Base-by-base conservation (phyloP, 192 early-diverging fungal species). In the Mortierella claussenii region DNA sequence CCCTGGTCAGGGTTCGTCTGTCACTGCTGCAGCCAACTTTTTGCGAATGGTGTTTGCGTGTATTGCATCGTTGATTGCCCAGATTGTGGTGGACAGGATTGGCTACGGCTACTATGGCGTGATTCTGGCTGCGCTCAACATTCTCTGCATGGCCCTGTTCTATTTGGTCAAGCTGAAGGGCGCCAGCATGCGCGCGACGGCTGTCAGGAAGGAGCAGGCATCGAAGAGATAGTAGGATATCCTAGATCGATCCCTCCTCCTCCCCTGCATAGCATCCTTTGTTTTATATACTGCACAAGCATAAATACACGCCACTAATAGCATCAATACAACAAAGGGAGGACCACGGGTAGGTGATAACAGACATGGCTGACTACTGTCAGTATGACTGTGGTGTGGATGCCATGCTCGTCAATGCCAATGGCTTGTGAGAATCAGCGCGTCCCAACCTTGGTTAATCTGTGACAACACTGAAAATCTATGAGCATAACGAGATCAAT, bases 1-100 rank as follows among this genome's bases (percentile, higher is more conserved):
- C 10, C 83, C 83, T 6, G 83, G 81, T 8, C 65, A 81, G 28
- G 81, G 81, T 13, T 80, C 83, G 1, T 82, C 81, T 23, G 69
- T 71, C 13, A 83, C 76, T 3, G 83, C 81, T 1, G 79, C 79
- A n/a, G 79, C 58, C 18, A 81, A 81, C 57, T 73, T 86, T 60
- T 54, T 78, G 50, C 55, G 80, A 2, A 80, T 83, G 79, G 27
- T 78, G 17, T 21, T 81, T 44, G 82, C 84, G 1, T 81, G 75
- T 65, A 53, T 80, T 15, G 63, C 80, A 24, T 80, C 78, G 0
- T 28, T 83, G 33, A 60, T 74, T 23, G 73, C 82, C 4, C 70
- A 79, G 44, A 79, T 79, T 2, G 79, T 86, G 57, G 68, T 80
- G 0, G 52, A 79, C 20, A 31, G 55, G 21, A 21, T 83, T 27